Evolutionary conservation across 169 alveolate species (phyloP).

Genomic region (Plasmodium gonderi): DNA sequence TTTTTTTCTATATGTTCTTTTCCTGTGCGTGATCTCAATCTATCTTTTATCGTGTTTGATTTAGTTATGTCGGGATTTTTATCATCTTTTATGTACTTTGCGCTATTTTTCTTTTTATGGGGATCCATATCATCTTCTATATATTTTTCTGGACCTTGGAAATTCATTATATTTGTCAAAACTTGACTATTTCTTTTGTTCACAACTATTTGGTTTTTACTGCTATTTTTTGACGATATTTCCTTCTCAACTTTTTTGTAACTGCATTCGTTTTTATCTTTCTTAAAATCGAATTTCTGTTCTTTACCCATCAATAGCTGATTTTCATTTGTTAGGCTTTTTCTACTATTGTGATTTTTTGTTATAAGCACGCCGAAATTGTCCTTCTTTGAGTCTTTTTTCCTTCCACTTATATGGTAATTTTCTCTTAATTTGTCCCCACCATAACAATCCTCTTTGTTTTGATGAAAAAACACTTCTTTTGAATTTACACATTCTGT

Average conservation of each 20-base stretch:
- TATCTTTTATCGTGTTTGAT: constrained; percentile 17
- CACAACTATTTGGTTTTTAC: constrained; percentile 46
- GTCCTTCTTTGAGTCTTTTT: background rate
- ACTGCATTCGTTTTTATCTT: constrained; percentile 5
- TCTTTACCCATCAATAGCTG: background rate
- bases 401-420: background rate
- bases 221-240: background rate
- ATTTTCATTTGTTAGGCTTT: constrained; percentile 15
- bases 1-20: constrained; percentile 14
- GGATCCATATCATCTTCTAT: background rate
- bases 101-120: background rate
- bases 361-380: background rate
- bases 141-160: background rate
- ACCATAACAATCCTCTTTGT: background rate
- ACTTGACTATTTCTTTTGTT: constrained; percentile 52
- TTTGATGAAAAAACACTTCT: background rate
- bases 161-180: constrained; percentile 51
- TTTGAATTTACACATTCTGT: background rate
- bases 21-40: constrained; percentile 8
- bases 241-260: constrained; percentile 4
- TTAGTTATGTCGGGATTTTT: background rate
- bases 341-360: constrained; percentile 10
- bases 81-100: constrained; percentile 6
- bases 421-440: background rate
- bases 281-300: background rate